phyloP scores from a whole-genome alignment of 495 filamentous ascomycete species.

The Hypoxylon rickii region DNA sequence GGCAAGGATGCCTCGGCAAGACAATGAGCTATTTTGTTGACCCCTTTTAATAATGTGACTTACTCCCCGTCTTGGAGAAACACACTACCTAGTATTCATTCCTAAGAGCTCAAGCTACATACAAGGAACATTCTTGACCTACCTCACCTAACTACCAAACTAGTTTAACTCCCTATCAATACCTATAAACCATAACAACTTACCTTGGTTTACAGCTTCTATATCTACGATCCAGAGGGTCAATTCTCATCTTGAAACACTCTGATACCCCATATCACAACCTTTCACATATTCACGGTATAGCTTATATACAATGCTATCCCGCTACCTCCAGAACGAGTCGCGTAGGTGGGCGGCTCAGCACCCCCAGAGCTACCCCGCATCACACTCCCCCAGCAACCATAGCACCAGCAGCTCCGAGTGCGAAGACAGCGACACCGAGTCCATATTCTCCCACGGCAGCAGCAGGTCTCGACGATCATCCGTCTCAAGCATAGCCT shows the following conservation, averaged over 20 bases:
- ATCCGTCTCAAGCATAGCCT: constrained; percentile 34
- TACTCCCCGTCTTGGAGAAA: constrained; percentile 8
- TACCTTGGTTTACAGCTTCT: not conserved
- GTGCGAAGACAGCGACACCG: constrained; percentile 18
- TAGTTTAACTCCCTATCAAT: constrained; percentile 1
- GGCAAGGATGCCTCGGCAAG: constrained; percentile 16
- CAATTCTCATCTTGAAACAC: constrained; percentile 13
- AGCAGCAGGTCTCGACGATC: constrained; percentile 28
- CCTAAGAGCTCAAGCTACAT: too few species aligned
- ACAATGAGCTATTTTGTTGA: constrained; percentile 28
- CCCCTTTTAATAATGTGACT: constrained; percentile 20
- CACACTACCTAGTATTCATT: constrained; percentile 9
- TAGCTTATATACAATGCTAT: constrained; percentile 20
- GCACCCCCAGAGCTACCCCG: constrained; percentile 29
- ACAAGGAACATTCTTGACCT: not conserved
- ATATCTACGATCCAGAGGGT: constrained; percentile 1
- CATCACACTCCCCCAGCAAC: constrained; percentile 9
- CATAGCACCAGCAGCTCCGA: constrained; percentile 12
- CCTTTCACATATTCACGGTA: too few species aligned
- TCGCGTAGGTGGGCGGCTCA: constrained; percentile 30
- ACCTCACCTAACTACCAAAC: constrained; percentile 5
- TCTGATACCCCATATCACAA: too few species aligned
- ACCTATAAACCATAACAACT: not conserved
- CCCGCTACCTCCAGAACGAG: constrained; percentile 23
- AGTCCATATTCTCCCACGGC: constrained; percentile 28